phyloP scores from a whole-genome alignment of 2,329 filamentous ascomycete genomes.

The Alternaria sp. region DNA sequence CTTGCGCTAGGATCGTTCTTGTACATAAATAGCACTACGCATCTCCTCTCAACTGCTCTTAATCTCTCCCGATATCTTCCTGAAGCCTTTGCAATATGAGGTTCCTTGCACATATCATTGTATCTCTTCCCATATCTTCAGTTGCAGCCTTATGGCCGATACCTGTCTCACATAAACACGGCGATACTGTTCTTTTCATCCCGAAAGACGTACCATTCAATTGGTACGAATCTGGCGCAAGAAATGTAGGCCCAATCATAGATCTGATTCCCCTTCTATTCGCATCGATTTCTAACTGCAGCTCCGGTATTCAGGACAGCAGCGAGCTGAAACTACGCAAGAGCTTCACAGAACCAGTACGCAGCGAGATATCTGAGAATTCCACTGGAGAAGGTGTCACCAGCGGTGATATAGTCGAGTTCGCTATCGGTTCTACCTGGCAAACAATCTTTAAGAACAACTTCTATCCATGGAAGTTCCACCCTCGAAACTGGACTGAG shows the following conservation, averaged over 20 bases:
- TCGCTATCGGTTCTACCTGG: conserved; percentile 64
- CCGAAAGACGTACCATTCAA: conserved; percentile 48
- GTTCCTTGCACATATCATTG: conserved; percentile 7
- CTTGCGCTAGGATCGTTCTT: conserved; percentile 27
- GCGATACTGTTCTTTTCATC: conserved; percentile 54
- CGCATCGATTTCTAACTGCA: conserved; percentile 32
- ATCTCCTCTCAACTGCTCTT: neutral
- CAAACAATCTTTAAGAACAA: conserved; percentile 71
- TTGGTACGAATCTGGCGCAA: conserved; percentile 48
- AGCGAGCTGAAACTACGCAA: conserved; percentile 20
- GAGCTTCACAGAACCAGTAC: conserved; percentile 19
- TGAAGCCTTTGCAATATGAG: conserved; percentile 36
- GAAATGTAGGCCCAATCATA: conserved; percentile 39
- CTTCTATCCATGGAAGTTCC: conserved; percentile 81
- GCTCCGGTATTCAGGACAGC: conserved; percentile 19
- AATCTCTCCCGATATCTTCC: neutral
- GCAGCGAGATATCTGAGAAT: conserved; percentile 1
- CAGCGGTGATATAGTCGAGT: conserved; percentile 60
- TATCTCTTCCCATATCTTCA: conserved; percentile 34
- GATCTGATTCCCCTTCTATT: conserved; percentile 28
- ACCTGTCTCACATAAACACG: conserved; percentile 50
- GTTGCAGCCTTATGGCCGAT: conserved; percentile 56
- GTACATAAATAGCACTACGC: conserved; percentile 3
- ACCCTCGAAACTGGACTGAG: conserved; percentile 70
- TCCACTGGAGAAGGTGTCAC: conserved; percentile 43